These are phyloP conservation scores for Aureobasidium leucospermi DNA, from an alignment of 2,329 filamentous ascomycete genomes.

Conservation along the genomic window DNA sequence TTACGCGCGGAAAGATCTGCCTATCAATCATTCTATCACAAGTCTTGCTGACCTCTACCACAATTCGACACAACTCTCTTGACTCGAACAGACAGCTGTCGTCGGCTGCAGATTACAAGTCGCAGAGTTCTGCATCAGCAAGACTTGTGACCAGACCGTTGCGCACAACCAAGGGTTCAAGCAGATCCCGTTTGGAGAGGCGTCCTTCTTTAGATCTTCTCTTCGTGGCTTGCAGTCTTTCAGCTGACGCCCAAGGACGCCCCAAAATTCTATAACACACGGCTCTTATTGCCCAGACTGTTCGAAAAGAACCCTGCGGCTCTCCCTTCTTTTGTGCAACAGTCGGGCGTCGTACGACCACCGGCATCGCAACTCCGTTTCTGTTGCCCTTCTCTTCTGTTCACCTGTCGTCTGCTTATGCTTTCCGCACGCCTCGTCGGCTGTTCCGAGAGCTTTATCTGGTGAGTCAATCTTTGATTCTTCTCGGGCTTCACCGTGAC, in stretches of 20 bases:
- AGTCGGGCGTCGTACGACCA: neutral
- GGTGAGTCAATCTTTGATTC: neutral
- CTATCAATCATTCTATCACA: neutral
- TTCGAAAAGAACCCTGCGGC: neutral
- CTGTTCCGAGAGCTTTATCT: neutral
- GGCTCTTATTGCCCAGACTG: neutral
- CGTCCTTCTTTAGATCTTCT: neutral
- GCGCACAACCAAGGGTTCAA: neutral
- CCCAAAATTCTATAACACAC: neutral
- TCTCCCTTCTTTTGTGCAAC: neutral
- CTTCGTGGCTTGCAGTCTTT: neutral
- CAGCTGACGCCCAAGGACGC: constrained; percentile 2
- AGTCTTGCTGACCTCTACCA: neutral
- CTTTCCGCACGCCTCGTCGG: neutral
- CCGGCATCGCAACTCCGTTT: neutral
- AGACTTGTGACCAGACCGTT: constrained; percentile 3
- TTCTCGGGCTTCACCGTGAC: neutral
- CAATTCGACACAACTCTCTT: neutral
- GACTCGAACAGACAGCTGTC: neutral
- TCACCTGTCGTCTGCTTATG: neutral
- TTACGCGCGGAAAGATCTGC: neutral
- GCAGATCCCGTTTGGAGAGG: neutral
- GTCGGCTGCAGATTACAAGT: neutral
- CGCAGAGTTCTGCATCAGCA: neutral
- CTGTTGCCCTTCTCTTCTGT: neutral